A percentile compares a stretch with the other conserved stretches of the same genome.
Evolutionary conservation across 371 early-diverging fungal species (phyloP).

Genomic region (Saksenaea oblongispora): DNA sequence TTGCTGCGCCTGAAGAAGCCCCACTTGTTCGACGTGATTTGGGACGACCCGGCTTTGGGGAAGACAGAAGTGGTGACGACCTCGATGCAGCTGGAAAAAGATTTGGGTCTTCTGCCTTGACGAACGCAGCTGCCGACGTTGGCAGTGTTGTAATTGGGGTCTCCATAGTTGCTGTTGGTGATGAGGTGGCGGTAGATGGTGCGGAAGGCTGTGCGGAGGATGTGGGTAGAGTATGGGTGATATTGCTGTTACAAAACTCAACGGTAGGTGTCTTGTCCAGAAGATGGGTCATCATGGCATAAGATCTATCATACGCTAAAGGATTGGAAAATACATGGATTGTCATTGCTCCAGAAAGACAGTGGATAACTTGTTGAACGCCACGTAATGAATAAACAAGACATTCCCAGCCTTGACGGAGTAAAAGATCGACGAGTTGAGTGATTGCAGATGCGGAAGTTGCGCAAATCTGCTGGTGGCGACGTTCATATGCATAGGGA

Average conservation of each 20-base stretch:
- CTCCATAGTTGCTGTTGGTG: neutral
- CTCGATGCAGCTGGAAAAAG: neutral
- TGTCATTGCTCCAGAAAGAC: constrained; percentile 38
- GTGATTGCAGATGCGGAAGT: constrained; percentile 33
- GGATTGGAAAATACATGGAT: constrained; percentile 22
- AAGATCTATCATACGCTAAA: constrained; percentile 14
- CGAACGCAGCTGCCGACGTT: neutral
- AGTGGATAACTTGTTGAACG: constrained; percentile 41
- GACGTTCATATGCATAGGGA: constrained; percentile 5
- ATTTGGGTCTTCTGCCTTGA: neutral
- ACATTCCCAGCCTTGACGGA: constrained; percentile 32
- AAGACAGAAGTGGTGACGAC: neutral
- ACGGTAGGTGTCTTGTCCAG: constrained; percentile 19
- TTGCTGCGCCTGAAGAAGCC: neutral
- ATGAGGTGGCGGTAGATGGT: neutral
- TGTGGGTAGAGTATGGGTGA: neutral
- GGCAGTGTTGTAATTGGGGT: neutral
- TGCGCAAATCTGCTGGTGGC: constrained; percentile 19
- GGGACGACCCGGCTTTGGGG: neutral
- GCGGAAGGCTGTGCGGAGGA: no score
- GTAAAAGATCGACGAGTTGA: constrained; percentile 19
- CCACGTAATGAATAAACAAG: constrained; percentile 47
- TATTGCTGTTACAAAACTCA: constrained; percentile 8
- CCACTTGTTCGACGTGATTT: neutral
- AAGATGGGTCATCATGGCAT: constrained; percentile 14